Base-by-base conservation (phyloP, 352 stramenopile genomes). In the Globisporangium parvum region DNA sequence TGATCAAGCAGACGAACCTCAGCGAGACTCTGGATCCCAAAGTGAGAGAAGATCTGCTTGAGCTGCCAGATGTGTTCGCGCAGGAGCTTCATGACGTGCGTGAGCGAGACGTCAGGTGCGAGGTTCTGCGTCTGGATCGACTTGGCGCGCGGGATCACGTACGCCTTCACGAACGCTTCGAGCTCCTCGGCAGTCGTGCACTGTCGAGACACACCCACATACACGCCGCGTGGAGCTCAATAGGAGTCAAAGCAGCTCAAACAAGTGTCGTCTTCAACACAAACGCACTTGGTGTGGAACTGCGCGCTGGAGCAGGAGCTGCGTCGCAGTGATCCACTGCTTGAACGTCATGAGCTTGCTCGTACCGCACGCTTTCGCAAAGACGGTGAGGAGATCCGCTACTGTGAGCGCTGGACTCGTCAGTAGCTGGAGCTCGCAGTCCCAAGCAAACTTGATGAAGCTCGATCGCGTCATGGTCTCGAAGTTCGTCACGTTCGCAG, bases 11-110 rank as follows among this genome's bases (percentile, higher is more conserved):
- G 15, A 11, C 11, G 35, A 26, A 87, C 76, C 57, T 87, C 67
- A 1, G 68, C 64, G 12, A 91, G 57, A 23, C 74, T 88, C 46
- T 89, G 80, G 37, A 71, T 70, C 18, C 61, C 71, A 47, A 91
- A 89, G 26, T 91, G 80, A 14, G 70, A 84, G 57, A 91, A 91
- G 41, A 88, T 80, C 33, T 91, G 80, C 51, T 88, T 87, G 54
- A 91, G 53, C 12, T 74, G 73, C 80, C 80, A 91, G 17, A 89
- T 70, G 21, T 85, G 63, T 24, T 88, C 73, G 12, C 63, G 77
- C 23, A 91, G 53, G 18, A 91, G 69, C 54, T 87, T 84, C 59
- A 88, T 69, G 15, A 91, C 80, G 55, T 89, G 78, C 5, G 53
- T 53, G 51, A 87, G 78, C 3, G 78, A 87, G 15, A 89, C 65